These are phyloP conservation scores for Echeveria elegans DNA, from an alignment of 164 flowering plant species.

Conservation along the genomic window DNA sequence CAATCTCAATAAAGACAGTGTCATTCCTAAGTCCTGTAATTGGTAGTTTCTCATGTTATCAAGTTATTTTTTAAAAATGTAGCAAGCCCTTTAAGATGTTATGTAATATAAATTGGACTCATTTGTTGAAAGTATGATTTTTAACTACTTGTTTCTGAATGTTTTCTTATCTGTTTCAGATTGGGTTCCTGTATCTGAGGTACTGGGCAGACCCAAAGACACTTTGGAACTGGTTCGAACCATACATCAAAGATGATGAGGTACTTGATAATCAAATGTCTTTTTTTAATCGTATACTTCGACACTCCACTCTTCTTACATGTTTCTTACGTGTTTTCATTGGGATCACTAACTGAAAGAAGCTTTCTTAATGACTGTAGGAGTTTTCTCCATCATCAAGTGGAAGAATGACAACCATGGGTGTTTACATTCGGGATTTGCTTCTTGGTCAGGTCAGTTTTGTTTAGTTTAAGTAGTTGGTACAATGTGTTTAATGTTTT, in stretches of 20 bases:
- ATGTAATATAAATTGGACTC: too few species aligned
- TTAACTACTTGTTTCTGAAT: too few species aligned
- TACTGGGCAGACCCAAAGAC: conserved; percentile 26
- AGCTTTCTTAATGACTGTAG: conserved; percentile 23
- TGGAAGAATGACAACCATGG: conserved; percentile 89
- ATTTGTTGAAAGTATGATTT: too few species aligned
- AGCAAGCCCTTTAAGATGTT: too few species aligned
- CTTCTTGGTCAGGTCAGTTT: conserved; percentile 92
- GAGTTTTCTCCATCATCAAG: conserved; percentile 91
- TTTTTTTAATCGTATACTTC: not conserved
- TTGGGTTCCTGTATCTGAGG: conserved; percentile 34
- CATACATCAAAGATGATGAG: conserved; percentile 86
- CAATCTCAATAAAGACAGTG: too few species aligned
- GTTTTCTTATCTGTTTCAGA: conserved; percentile 35
- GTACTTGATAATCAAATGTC: conserved; percentile 21
- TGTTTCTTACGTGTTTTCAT: not conserved
- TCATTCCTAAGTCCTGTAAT: too few species aligned
- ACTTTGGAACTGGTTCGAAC: conserved; percentile 86
- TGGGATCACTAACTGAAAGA: not conserved
- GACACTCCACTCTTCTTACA: not conserved
- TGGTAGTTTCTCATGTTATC: too few species aligned
- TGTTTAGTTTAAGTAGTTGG: too few species aligned
- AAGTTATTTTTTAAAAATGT: too few species aligned
- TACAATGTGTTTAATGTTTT: too few species aligned
- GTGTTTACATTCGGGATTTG: conserved; percentile 87